Conservation (phyloP, 2,329 filamentous ascomycete genomes). For the Trichophyton schoenleinii region DNA sequence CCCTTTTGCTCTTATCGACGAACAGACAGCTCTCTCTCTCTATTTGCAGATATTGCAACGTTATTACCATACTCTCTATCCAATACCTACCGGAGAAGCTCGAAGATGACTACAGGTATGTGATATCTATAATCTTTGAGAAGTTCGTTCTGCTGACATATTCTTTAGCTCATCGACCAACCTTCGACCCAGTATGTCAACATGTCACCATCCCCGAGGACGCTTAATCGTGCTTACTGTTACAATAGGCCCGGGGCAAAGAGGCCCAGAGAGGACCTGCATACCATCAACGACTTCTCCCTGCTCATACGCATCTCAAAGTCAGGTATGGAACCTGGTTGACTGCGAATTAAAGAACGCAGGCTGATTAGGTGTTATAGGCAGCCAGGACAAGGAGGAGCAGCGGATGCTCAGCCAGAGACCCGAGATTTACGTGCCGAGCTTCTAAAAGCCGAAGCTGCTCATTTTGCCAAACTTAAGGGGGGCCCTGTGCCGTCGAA, state of each 20-base stretch:
- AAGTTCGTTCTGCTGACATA: conserved; percentile 18
- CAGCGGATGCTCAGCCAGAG: conserved; percentile 55
- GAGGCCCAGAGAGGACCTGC: conserved; percentile 85
- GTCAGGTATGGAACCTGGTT: conserved; percentile 45
- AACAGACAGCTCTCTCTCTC: not conserved
- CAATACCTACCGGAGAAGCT: not conserved
- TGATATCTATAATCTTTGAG: not conserved
- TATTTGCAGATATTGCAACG: not conserved
- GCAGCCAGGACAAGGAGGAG: conserved; percentile 79
- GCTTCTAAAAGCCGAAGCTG: conserved; percentile 75
- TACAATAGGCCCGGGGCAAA: conserved; percentile 69
- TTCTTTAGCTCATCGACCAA: conserved; percentile 59
- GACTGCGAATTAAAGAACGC: not conserved
- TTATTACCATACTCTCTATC: not conserved
- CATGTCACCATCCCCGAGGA: not conserved
- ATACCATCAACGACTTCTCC: conserved; percentile 90
- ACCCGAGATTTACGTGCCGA: conserved; percentile 77
- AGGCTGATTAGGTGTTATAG: conserved; percentile 26
- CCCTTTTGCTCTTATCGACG: not conserved
- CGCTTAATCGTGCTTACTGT: conserved; percentile 16
- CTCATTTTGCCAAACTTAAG: conserved; percentile 74
- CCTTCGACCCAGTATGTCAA: conserved; percentile 70
- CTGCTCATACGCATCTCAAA: conserved; percentile 88
- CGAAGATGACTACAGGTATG: conserved; percentile 33
- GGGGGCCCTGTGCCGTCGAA: conserved; percentile 30